Conservation (phyloP, 805 yeast genomes). For the Zygosaccharomyces siamensis region DNA sequence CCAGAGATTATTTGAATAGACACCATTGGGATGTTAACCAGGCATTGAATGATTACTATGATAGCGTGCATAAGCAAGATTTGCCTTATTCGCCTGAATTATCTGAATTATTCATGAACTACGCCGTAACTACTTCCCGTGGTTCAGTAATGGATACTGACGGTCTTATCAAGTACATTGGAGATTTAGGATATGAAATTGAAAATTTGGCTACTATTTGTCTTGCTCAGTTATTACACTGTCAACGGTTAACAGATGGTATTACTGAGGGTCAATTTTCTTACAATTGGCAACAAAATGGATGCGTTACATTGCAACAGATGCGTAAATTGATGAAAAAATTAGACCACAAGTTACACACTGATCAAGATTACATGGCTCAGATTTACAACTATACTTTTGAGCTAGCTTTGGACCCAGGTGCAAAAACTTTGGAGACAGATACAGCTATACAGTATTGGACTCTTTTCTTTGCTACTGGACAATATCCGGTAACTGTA, state of each 20-base stretch:
- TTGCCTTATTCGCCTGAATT: conserved; percentile 19
- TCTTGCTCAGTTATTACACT: conserved; percentile 61
- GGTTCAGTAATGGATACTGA: conserved; percentile 57
- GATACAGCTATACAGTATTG: conserved; percentile 74
- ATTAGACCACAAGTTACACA: conserved; percentile 34
- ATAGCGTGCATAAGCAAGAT: conserved; percentile 12
- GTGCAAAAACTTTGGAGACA: conserved; percentile 49
- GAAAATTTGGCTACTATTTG: conserved; percentile 72
- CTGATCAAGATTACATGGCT: conserved; percentile 43
- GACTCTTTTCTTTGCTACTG: conserved; percentile 52
- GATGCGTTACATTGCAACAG: conserved; percentile 34
- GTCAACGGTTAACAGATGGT: conserved; percentile 18
- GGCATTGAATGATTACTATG: conserved; percentile 34
- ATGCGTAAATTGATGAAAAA: conserved; percentile 44
- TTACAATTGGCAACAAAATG: conserved; percentile 22
- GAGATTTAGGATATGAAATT: conserved; percentile 62
- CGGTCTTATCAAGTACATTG: conserved; percentile 66
- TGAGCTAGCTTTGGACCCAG: conserved; percentile 55
- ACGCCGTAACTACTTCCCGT: conserved; percentile 19
- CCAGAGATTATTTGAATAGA: conserved; percentile 22
- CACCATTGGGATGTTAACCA: conserved; percentile 30
- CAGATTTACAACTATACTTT: conserved; percentile 69
- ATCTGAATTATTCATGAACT: conserved; percentile 17
- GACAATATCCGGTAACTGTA: conserved; percentile 14
- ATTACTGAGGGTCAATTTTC: conserved; percentile 25